phyloP scores from a whole-genome alignment of 1,139 yeast species.

The Magnusiomyces tetraspermus region DNA sequence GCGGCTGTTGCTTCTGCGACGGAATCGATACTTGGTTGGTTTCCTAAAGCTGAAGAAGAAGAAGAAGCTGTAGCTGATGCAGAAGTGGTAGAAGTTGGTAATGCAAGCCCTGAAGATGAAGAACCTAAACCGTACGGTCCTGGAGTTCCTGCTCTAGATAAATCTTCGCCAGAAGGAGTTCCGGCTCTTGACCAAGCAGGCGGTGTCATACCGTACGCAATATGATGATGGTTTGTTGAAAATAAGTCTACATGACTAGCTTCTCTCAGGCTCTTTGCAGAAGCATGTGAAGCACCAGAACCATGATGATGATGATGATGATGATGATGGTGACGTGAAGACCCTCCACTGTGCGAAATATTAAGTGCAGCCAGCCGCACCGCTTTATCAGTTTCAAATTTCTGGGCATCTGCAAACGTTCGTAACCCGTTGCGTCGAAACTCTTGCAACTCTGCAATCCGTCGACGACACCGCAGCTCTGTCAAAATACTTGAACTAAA shows the following conservation, averaged over 20 bases:
- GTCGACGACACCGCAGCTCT: conserved; percentile 68
- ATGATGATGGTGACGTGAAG: conserved; percentile 13
- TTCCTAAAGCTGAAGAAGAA: no score
- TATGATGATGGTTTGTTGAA: conserved; percentile 4
- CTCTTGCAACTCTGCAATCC: conserved; percentile 83
- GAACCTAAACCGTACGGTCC: no score
- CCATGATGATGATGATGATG: conserved; percentile 7
- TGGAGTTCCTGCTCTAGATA: neutral
- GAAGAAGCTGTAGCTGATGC: neutral
- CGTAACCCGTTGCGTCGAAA: conserved; percentile 89
- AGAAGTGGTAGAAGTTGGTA: neutral
- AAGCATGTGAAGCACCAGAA: neutral
- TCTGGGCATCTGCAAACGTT: conserved; percentile 70
- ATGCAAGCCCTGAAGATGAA: neutral
- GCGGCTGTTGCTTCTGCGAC: conserved; percentile 13
- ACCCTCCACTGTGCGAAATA: neutral
- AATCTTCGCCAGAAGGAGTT: neutral
- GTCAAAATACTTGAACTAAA: conserved; percentile 64
- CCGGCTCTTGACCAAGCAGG: neutral
- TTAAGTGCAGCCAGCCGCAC: conserved; percentile 27
- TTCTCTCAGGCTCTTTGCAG: neutral
- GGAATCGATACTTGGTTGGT: conserved; percentile 12
- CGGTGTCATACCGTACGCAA: conserved; percentile 1
- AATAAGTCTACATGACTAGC: neutral
- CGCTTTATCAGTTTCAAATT: conserved; percentile 80